Percentiles rank a stretch among this genome's conserved stretches.
These are phyloP conservation scores for Thecaphora thlaspeos DNA, from an alignment of 1,284 basidiomycete genomes.

Conservation along the genomic window DNA sequence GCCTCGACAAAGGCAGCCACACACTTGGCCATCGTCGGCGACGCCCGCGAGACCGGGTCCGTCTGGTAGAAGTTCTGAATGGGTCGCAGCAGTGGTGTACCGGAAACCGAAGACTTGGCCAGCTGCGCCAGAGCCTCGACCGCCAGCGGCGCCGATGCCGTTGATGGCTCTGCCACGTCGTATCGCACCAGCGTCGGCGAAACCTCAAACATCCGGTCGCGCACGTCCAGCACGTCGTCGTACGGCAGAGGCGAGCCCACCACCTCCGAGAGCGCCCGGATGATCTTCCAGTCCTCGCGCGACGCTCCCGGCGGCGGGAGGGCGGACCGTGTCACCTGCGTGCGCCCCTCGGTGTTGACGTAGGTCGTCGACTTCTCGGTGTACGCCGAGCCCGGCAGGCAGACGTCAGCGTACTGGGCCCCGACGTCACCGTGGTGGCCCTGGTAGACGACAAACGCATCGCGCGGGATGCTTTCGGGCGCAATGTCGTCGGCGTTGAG, in stretches of 20 bases:
- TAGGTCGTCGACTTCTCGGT: conserved; percentile 93
- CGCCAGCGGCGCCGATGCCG: conserved; percentile 55
- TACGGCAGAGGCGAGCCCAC: conserved; percentile 79
- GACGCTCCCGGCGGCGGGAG: conserved; percentile 93
- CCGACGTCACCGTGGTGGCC: conserved; percentile 98
- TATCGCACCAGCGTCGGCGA: conserved; percentile 87
- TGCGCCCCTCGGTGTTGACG: conserved; percentile 95
- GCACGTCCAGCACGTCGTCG: conserved; percentile 79
- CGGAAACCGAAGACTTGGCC: conserved; percentile 27
- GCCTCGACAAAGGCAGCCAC: conserved; percentile 35
- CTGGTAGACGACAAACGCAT: conserved; percentile 98
- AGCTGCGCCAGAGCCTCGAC: conserved; percentile 40
- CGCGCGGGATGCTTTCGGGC: conserved; percentile 82
- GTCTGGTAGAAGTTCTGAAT: conserved; percentile 96
- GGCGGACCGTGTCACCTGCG: conserved; percentile 86
- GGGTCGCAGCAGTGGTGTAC: conserved; percentile 71
- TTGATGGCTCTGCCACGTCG: conserved; percentile 78
- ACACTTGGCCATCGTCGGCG: conserved; percentile 57
- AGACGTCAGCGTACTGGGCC: conserved; percentile 93
- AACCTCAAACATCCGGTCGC: conserved; percentile 96
- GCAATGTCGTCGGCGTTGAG: conserved; percentile 94
- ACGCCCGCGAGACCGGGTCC: conserved; percentile 67
- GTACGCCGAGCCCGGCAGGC: conserved; percentile 88
- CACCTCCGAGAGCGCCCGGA: conserved; percentile 91
- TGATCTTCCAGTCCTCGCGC: conserved; percentile 98